A percentile compares a stretch with the other conserved stretches of the same genome.
phyloP scores from a whole-genome alignment of 208 protist species.

The Entamoeba histolytica region DNA sequence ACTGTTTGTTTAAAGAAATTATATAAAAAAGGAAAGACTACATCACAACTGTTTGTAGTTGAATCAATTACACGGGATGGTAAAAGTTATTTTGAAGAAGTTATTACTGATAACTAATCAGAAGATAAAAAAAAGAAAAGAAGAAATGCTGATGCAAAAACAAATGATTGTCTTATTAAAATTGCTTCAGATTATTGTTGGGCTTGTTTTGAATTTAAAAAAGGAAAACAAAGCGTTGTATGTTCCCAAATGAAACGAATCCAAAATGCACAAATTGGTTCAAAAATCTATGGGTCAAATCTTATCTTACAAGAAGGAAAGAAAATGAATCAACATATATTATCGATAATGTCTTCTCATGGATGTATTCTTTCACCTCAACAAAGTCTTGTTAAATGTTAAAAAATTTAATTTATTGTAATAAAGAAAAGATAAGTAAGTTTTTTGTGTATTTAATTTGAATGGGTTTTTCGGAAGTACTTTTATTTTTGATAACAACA shows the following conservation, averaged over 20 bases:
- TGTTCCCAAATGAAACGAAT: not conserved
- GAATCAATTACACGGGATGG: not conserved
- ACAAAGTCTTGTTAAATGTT: too few species aligned
- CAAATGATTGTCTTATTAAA: not conserved
- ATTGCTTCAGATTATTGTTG: not conserved
- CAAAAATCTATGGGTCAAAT: not conserved
- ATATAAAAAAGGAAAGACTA: not conserved
- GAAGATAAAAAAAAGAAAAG: not conserved
- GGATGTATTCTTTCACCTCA: not conserved
- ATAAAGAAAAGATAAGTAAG: too few species aligned
- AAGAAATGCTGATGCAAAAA: not conserved
- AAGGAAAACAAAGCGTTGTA: not conserved
- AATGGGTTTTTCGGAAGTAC: too few species aligned
- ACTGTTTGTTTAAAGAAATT: not conserved
- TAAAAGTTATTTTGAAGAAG: not conserved
- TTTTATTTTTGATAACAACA: too few species aligned
- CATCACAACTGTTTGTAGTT: not conserved
- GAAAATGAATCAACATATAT: not conserved
- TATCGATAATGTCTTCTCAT: not conserved
- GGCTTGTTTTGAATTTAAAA: not conserved
- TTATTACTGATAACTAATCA: not conserved
- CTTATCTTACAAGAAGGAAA: not conserved
- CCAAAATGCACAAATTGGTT: not conserved
- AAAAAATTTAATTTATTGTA: too few species aligned
- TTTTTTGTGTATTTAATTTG: too few species aligned